phyloP scores from a whole-genome alignment of 768 basidiomycete genomes.

The Auriscalpium vulgare region DNA sequence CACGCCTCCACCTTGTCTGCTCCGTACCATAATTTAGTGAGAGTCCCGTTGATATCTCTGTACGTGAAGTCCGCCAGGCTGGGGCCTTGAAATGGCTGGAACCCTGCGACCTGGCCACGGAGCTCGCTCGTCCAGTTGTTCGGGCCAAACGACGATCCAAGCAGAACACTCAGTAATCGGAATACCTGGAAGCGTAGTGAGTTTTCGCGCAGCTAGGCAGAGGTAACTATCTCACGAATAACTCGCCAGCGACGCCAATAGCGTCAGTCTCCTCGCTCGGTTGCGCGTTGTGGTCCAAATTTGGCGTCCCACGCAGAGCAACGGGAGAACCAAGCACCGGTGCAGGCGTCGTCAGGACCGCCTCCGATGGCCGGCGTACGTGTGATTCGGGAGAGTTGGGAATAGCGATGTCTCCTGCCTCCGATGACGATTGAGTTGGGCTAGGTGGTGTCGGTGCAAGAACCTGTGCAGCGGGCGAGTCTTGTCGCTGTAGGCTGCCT shows the following conservation, averaged over 20 bases:
- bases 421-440: no score
- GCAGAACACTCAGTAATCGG: background rate
- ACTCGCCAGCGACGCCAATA: constrained; percentile 16
- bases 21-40: constrained; percentile 17
- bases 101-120: constrained; percentile 9
- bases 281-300: background rate
- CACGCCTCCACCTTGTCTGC: constrained; percentile 8
- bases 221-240: constrained; percentile 6
- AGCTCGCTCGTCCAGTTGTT: constrained; percentile 24
- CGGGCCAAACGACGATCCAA: constrained; percentile 13
- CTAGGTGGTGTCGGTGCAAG: no score
- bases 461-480: no score
- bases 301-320: background rate
- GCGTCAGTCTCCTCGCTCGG: constrained; percentile 2
- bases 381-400: no score
- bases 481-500: no score
- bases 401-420: no score
- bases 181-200: constrained; percentile 8
- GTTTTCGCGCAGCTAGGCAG: no score
- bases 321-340: no score
- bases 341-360: no score
- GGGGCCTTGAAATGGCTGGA: constrained; percentile 9
- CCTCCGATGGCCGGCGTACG: no score
- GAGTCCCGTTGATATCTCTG: constrained; percentile 12
- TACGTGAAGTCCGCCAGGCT: constrained; percentile 21